Evolutionary conservation across 1,284 basidiomycete genomes (phyloP).

Genomic region (Tremellales sp.): DNA sequence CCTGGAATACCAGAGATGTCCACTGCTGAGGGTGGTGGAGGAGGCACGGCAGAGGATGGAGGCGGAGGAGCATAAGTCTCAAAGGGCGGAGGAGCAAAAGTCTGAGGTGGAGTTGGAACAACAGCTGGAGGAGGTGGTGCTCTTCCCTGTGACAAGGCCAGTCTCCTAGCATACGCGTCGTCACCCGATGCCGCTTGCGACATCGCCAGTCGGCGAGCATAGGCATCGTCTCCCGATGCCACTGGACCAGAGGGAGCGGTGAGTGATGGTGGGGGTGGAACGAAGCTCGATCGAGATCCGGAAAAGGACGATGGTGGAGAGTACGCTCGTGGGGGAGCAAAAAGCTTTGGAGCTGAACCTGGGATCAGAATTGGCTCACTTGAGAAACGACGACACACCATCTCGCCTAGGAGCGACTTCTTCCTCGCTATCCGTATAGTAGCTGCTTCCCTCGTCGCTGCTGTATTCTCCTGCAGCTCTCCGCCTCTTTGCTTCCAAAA

Average conservation of each 20-base stretch:
- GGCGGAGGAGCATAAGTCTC: slow-evolving; percentile 2
- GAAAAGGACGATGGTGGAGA: slow-evolving; percentile 19
- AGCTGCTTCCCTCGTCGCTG: slow-evolving; percentile 36
- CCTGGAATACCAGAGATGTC: slow-evolving; percentile 13
- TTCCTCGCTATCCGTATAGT: slow-evolving; percentile 43
- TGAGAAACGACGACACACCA: slow-evolving; percentile 28
- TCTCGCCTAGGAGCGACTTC: slow-evolving; percentile 41
- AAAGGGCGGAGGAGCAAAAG: slow-evolving; percentile 1
- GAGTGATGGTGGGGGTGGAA: slow-evolving; percentile 3
- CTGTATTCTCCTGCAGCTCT: slow-evolving; percentile 28
- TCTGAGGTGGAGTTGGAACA: not conserved
- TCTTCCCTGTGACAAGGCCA: slow-evolving; percentile 28
- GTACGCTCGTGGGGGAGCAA: slow-evolving; percentile 43
- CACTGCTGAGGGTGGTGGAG: slow-evolving; percentile 2
- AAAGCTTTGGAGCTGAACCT: slow-evolving; percentile 41
- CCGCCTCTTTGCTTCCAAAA: slow-evolving; percentile 25
- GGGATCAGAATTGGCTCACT: not conserved
- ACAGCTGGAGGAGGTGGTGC: not conserved
- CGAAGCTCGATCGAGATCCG: slow-evolving; percentile 3
- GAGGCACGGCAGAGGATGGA: not conserved
- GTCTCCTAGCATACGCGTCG: slow-evolving; percentile 42
- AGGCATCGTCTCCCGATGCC: slow-evolving; percentile 22
- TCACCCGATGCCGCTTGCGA: slow-evolving; percentile 28
- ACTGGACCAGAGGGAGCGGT: slow-evolving; percentile 2
- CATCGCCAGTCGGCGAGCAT: slow-evolving; percentile 22